Evolutionary conservation across 805 yeast genomes (phyloP).

Genomic region (Metschnikowia drakensbergensis): DNA sequence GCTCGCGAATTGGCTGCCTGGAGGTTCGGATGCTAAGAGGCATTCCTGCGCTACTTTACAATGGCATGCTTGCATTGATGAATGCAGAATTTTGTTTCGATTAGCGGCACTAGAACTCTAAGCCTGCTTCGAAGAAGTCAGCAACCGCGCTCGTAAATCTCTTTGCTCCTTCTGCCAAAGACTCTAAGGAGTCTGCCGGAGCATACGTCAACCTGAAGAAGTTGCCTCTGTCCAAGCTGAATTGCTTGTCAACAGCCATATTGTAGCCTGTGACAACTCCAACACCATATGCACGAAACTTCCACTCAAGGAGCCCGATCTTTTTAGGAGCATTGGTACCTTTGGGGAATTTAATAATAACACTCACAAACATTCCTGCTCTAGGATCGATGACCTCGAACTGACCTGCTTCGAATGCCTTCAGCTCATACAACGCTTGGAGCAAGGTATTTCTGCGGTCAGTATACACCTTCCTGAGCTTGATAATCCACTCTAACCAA

Average conservation of each 20-base stretch:
- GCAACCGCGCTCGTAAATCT: slow-evolving; percentile 13
- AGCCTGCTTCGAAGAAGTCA: slow-evolving; percentile 14
- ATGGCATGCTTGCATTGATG: neutral
- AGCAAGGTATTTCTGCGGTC: slow-evolving; percentile 38
- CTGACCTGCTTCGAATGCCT: slow-evolving; percentile 20
- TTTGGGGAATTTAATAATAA: slow-evolving; percentile 13
- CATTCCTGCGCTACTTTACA: neutral
- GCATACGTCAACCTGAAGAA: slow-evolving; percentile 22
- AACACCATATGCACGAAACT: slow-evolving; percentile 14
- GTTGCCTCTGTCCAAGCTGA: slow-evolving; percentile 12
- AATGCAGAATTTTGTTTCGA: neutral
- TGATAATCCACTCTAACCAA: slow-evolving; percentile 47
- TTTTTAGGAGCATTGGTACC: slow-evolving; percentile 9
- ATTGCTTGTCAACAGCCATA: slow-evolving; percentile 18
- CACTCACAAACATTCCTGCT: slow-evolving; percentile 25
- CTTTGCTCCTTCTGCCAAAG: slow-evolving; percentile 10
- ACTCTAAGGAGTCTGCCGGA: slow-evolving; percentile 25
- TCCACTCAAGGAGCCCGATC: slow-evolving; percentile 12
- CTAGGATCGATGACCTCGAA: slow-evolving; percentile 21
- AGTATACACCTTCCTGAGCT: slow-evolving; percentile 44
- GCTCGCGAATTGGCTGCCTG: neutral
- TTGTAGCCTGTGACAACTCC: slow-evolving; percentile 18
- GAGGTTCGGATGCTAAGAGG: too few relatives aligned
- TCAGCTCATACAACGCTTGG: slow-evolving; percentile 16
- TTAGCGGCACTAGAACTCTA: slow-evolving; percentile 7